phyloP scores from a whole-genome alignment of 2,329 filamentous ascomycete species.

The Zarea fungicola region DNA sequence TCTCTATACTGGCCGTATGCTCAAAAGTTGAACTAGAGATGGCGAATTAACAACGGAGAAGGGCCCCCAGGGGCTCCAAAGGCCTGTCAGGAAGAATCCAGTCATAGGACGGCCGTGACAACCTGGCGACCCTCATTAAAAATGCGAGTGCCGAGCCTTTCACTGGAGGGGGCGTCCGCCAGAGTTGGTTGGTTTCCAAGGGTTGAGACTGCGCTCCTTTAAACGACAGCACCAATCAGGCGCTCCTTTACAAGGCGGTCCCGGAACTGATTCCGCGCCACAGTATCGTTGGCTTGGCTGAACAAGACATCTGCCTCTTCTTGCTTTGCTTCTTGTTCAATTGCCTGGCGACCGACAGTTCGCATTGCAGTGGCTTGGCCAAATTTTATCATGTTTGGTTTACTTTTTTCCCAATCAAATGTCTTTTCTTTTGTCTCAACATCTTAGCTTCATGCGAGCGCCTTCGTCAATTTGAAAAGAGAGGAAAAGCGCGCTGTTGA shows the following conservation, averaged over 20 bases:
- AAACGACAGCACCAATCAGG: conserved; percentile 2
- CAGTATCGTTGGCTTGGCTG: neutral
- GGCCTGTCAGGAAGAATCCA: no score
- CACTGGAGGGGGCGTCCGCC: neutral
- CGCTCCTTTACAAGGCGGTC: neutral
- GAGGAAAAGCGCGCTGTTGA: conserved; percentile 12
- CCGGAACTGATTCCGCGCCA: neutral
- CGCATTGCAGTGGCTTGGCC: no score
- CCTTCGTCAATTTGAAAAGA: neutral
- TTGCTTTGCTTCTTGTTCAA: neutral
- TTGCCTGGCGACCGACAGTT: neutral
- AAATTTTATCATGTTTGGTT: no score
- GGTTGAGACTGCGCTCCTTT: neutral
- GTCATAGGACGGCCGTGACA: no score
- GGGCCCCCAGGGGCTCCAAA: no score
- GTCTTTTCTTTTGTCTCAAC: neutral
- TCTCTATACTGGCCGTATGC: no score
- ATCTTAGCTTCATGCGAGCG: neutral
- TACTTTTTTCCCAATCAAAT: no score
- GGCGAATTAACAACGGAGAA: no score
- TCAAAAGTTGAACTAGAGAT: no score
- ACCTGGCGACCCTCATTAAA: neutral
- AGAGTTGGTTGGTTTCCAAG: neutral
- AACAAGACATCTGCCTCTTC: neutral
- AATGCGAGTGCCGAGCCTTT: no score